A percentile compares a stretch with the other conserved stretches of the same genome.
These are phyloP conservation scores for Saturnispora gosingensis DNA, from an alignment of 805 yeast genomes.

Conservation along the genomic window DNA sequence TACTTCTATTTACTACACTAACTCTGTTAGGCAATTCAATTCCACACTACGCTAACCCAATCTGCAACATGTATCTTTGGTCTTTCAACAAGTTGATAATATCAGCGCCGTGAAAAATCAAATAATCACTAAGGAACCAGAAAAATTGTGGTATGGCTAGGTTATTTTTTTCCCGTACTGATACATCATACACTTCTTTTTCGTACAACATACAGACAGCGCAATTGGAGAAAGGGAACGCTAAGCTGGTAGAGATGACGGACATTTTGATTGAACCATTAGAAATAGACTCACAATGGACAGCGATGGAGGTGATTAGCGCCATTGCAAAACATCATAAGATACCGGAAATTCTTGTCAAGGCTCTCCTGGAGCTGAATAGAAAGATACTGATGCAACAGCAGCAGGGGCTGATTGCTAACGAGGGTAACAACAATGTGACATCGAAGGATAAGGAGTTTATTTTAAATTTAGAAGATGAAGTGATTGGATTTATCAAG, in stretches of 20 bases:
- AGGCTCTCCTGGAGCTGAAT: slow-evolving; percentile 24
- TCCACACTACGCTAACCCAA: neutral
- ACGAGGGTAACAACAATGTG: slow-evolving; percentile 1
- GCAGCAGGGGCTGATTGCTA: slow-evolving; percentile 3
- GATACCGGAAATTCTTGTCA: slow-evolving; percentile 24
- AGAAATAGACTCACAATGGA: neutral
- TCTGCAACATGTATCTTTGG: neutral
- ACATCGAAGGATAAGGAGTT: slow-evolving; percentile 35
- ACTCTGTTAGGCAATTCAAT: neutral
- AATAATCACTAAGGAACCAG: neutral
- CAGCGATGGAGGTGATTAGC: neutral
- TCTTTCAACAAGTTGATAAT: neutral
- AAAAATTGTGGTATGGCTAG: neutral
- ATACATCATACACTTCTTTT: neutral
- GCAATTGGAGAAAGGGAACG: neutral
- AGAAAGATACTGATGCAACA: slow-evolving; percentile 10
- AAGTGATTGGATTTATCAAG: slow-evolving; percentile 37
- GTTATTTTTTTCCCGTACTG: neutral
- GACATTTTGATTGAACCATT: neutral
- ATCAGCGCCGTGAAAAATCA: neutral
- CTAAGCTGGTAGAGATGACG: neutral
- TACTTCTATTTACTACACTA: neutral
- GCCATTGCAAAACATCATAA: slow-evolving; percentile 17
- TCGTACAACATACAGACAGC: neutral
- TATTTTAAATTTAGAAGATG: slow-evolving; percentile 39